Evolutionary conservation across 192 early-diverging fungal species (phyloP), one percentile per base, ranked within the genome.

Genomic region (Bifiguratus adelaidae): DNA sequence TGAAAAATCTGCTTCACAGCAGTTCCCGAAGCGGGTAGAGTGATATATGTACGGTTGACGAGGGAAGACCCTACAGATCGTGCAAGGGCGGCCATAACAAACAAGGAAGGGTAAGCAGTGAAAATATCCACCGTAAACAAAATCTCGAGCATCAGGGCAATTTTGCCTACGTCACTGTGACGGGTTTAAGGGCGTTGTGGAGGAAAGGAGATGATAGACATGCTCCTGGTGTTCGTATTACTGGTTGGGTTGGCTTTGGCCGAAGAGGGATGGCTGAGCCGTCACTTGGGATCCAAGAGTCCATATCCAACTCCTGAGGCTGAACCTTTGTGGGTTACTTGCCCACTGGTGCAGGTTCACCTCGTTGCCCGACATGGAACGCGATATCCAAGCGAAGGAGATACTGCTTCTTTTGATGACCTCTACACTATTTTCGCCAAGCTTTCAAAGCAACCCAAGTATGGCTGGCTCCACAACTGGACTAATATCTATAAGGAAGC

Each of bases 31-130:
- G 67, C 67, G 34, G 70, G 67, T 24, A 60, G 60, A 48, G 60
- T 73, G 47, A 63, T 55, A 41, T 50, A 60, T 22, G 75, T 55
- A 50, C 75, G 75, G 57, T 77, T 77, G 43, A 66, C 56, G 30
- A 68, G 48, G 42, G 68, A 55, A 33, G 70, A 67, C 48, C 68
- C 68, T 56, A 73, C 46, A 53, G 55, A 49, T 55, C 54, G 49
- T 44, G 47, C 53, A 45, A 74, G 63, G 34, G 71, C 66, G 45
- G 71, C 71, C 71, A 74, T 74, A n/a, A n/a, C n/a, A n/a, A 23
- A 27, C 41, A 47, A 27, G 43, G 41, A 25, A 13, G 23, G 15
- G 22, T 5, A 7, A 21, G 42, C 18, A 42, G 27, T 29, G 48
- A 36, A 20, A 21, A 24, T 19, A 37, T 15, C 34, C 36, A 30